Percentiles rank a stretch among this genome's conserved stretches.
Conservation (phyloP, 1,284 basidiomycete genomes). For the Bondarzewia mesenterica region DNA sequence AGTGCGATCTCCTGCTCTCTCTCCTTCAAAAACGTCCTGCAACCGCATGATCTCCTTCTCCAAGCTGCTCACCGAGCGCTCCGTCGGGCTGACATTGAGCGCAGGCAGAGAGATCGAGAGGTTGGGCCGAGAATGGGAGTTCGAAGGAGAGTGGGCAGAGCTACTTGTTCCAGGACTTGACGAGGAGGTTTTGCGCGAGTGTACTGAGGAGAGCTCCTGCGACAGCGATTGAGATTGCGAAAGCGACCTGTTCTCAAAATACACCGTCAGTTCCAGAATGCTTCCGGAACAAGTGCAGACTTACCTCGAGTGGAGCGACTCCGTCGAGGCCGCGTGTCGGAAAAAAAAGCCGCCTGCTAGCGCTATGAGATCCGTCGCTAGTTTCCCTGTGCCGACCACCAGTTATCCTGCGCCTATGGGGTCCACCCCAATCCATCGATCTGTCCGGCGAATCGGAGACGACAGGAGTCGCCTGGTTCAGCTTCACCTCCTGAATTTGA, state of each 20-base stretch:
- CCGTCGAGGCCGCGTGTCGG: constrained; percentile 74
- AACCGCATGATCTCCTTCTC: constrained; percentile 90
- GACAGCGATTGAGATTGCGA: constrained; percentile 87
- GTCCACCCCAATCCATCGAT: constrained; percentile 33
- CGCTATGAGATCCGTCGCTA: constrained; percentile 41
- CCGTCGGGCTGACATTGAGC: constrained; percentile 33
- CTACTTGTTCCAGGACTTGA: constrained; percentile 66
- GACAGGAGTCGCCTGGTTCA: constrained; percentile 30
- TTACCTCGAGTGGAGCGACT: constrained; percentile 78
- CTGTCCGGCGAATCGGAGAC: constrained; percentile 48
- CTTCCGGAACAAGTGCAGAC: constrained; percentile 8
- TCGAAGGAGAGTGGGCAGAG: constrained; percentile 36
- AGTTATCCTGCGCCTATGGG: constrained; percentile 41
- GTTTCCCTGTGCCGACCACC: constrained; percentile 39
- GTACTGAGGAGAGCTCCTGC: constrained; percentile 90
- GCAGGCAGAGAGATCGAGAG: constrained; percentile 52
- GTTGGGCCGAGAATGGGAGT: constrained; percentile 36
- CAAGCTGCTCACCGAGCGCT: constrained; percentile 74
- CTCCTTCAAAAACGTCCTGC: constrained; percentile 81
- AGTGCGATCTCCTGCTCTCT: constrained; percentile 79
- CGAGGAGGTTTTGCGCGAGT: constrained; percentile 73
- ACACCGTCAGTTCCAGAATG: constrained; percentile 10
- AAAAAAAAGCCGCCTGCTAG: constrained; percentile 68
- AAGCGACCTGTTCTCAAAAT: constrained; percentile 49
- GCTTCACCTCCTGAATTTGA: constrained; percentile 76